These are phyloP conservation scores for Vitis rupestris DNA, from an alignment of 164 flowering plant genomes.

Conservation along the genomic window DNA sequence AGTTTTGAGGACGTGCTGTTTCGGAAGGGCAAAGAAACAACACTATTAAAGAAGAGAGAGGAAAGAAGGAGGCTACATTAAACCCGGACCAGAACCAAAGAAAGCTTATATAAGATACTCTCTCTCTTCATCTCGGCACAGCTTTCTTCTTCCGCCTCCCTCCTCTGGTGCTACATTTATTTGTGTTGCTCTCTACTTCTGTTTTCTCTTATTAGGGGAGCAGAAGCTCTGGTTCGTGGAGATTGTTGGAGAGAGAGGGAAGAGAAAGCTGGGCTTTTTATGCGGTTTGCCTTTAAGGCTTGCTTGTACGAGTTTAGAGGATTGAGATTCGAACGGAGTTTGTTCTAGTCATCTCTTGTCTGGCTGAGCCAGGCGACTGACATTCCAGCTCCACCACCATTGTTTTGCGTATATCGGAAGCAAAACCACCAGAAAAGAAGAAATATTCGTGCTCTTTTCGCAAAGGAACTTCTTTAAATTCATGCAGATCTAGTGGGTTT, in stretches of 20 bases:
- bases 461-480: conserved; percentile 19
- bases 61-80: not conserved
- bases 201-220: conserved; percentile 20
- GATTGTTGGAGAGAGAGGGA: not conserved
- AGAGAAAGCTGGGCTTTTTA: not conserved
- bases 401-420: conserved; percentile 37
- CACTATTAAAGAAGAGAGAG: not conserved
- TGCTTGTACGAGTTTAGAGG: not conserved
- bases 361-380: conserved; percentile 23
- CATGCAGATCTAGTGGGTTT: conserved; percentile 28
- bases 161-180: not conserved
- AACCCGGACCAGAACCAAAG: not conserved
- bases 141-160: not conserved
- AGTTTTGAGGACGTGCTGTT: no score
- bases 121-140: not conserved
- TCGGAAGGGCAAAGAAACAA: not conserved
- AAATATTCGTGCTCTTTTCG: conserved; percentile 33
- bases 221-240: conserved; percentile 7
- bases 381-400: conserved; percentile 24
- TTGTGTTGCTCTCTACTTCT: conserved; percentile 25
- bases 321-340: conserved; percentile 11
- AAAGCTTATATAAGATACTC: not conserved
- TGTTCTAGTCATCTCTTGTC: not conserved
- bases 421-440: conserved; percentile 14
- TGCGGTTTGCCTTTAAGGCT: not conserved